Percentiles rank a stretch among this genome's conserved stretches.
These are phyloP conservation scores for Nitzschia sp. DNA, from an alignment of 108 stramenopile species.

Conservation along the genomic window DNA sequence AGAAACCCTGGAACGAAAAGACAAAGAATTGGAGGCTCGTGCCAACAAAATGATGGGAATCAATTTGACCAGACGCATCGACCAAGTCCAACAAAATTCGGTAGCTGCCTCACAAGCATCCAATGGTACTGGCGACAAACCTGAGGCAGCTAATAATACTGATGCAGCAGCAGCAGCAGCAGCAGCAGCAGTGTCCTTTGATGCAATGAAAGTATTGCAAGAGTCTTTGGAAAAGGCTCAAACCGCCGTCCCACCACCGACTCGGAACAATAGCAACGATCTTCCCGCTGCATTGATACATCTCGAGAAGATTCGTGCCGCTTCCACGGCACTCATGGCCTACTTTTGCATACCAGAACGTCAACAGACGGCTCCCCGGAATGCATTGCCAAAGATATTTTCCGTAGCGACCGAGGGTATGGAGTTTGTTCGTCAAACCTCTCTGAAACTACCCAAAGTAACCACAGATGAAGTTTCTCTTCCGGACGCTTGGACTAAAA, in stretches of 20 bases:
- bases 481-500: slow-evolving; percentile 83
- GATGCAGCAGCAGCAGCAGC: too few relatives aligned
- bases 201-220: slow-evolving; percentile 20
- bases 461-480: slow-evolving; percentile 26
- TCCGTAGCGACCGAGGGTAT: slow-evolving; percentile 37
- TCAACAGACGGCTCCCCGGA: slow-evolving; percentile 26
- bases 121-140: neutral
- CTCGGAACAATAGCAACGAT: slow-evolving; percentile 32
- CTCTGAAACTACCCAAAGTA: slow-evolving; percentile 22
- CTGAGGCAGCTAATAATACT: neutral
- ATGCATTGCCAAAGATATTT: slow-evolving; percentile 31
- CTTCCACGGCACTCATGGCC: slow-evolving; percentile 40
- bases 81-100: slow-evolving; percentile 16
- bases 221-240: slow-evolving; percentile 44
- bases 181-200: neutral
- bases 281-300: slow-evolving; percentile 36
- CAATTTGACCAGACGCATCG: slow-evolving; percentile 22
- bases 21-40: slow-evolving; percentile 27
- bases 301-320: slow-evolving; percentile 55
- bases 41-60: slow-evolving; percentile 28
- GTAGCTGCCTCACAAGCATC: neutral
- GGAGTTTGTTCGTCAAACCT: slow-evolving; percentile 37
- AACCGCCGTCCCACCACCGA: slow-evolving; percentile 46
- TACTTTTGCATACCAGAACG: slow-evolving; percentile 35
- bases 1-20: slow-evolving; percentile 54